Base-by-base conservation (phyloP, 1,284 basidiomycete genomes). In the Bjerkandera adusta region DNA sequence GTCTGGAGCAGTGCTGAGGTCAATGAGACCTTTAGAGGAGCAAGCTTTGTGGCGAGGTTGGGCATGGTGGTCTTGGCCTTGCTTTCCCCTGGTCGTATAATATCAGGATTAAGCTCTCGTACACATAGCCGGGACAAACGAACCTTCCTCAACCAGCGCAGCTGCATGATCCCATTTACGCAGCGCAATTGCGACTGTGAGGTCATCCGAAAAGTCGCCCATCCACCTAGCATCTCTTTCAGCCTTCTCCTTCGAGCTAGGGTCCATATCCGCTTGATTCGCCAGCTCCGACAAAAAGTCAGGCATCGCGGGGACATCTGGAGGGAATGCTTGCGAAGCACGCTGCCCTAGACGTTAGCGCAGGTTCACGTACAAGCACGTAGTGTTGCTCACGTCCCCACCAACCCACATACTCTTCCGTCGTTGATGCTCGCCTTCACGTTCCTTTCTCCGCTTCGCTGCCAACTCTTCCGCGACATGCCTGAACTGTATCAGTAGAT, bases 391-490 rank as follows among this genome's bases (percentile, higher is more conserved):
- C 59, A 84, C 84, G 56, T 84, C 70, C 11, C 73, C 75, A n/a
- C 61, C 64, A 20, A 74, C 66, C 86, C 88, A 93, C 63, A 91
- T 67, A 55, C 81, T 92, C 68, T 89, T 89, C 34, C 92, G 75
- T 47, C 89, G 73, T 60, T 93, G 90, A 61, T 94, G 89, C 65
- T 95, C 91, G 26, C 89, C 89, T 65, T 94, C 92, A 43, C 89
- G 86, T 59, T 97, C 92, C 65, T 93, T 97, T 45, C 93, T 81
- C 56, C 83, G 86, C 68, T 90, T 92, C 39, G 87, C 82, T 11
- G 88, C 79, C 1, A 97, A 73, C 60, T 97, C 96, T 62, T 97
- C 94, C 1, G 92, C 91, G 2, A 96, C 89, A 57, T 91, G 87
- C 25, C 93, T 82, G 68, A 98, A 94, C 45, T 94, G 89, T 0